phyloP scores from a whole-genome alignment of 108 stramenopile genomes.

The Cylindrotheca fusiformis region DNA sequence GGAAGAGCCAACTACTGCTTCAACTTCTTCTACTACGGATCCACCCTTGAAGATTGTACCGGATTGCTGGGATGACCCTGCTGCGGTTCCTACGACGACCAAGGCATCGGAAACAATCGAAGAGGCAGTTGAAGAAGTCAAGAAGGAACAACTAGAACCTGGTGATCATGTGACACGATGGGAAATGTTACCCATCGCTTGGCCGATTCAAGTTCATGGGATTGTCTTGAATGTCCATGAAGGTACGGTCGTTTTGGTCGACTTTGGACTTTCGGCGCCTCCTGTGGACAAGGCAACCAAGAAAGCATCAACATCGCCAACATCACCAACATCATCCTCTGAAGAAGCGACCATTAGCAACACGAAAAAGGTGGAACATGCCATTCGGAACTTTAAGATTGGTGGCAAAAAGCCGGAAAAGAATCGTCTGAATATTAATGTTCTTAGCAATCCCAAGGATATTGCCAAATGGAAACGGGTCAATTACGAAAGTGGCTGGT shows the following conservation, averaged over 20 bases:
- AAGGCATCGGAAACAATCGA: not conserved
- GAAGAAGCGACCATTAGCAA: not conserved
- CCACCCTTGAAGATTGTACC: too few relatives aligned
- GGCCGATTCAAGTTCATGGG: constrained; percentile 68
- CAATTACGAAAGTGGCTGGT: constrained; percentile 11
- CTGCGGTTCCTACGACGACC: not conserved
- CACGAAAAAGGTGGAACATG: not conserved
- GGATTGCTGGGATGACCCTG: constrained; percentile 1
- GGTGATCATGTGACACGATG: constrained; percentile 67
- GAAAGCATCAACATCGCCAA: not conserved
- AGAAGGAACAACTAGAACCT: constrained; percentile 38
- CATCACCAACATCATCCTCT: not conserved
- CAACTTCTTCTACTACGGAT: too few relatives aligned
- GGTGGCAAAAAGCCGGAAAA: not conserved
- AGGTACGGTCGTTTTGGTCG: constrained; percentile 37
- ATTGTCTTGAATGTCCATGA: constrained; percentile 40
- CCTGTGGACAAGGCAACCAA: not conserved
- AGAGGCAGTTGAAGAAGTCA: not conserved
- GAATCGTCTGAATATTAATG: constrained; percentile 15
- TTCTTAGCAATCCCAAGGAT: constrained; percentile 3
- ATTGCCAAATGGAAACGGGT: constrained; percentile 23
- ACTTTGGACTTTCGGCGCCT: constrained; percentile 42
- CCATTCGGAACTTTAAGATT: not conserved
- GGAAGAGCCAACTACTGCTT: too few relatives aligned
- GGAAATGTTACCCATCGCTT: constrained; percentile 53